Percentiles rank a stretch among this genome's conserved stretches.
Evolutionary conservation across 2,329 filamentous ascomycete species (phyloP).

Genomic region (Shiraia sp.): DNA sequence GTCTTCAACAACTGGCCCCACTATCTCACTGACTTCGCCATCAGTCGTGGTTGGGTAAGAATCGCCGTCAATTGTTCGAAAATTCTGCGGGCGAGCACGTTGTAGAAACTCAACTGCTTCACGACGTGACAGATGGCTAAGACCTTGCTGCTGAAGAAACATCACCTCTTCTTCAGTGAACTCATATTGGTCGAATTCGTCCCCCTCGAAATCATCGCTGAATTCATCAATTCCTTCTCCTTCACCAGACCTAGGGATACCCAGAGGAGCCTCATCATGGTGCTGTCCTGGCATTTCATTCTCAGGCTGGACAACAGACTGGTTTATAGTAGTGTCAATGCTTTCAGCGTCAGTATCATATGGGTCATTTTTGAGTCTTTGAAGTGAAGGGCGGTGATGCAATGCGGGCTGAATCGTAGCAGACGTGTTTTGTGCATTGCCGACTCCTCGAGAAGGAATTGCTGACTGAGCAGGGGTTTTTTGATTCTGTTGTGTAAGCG

Average conservation of each 20-base stretch:
- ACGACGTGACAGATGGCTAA: constrained; percentile 1
- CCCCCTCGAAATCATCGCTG: constrained; percentile 3
- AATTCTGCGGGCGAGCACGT: background rate
- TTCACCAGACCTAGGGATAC: constrained; percentile 8
- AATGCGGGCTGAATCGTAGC: constrained; percentile 15
- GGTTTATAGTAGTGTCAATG: constrained; percentile 39
- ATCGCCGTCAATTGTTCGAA: constrained; percentile 25
- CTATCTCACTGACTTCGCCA: constrained; percentile 26
- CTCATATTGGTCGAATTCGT: constrained; percentile 2
- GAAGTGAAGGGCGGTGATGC: constrained; percentile 15
- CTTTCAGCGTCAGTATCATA: constrained; percentile 46
- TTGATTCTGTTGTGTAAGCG: constrained; percentile 14
- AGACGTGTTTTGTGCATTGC: constrained; percentile 14
- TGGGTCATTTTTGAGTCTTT: constrained; percentile 18
- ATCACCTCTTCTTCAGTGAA: constrained; percentile 4
- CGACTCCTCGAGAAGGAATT: constrained; percentile 9
- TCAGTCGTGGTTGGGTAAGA: constrained; percentile 47
- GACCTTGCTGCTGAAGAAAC: background rate
- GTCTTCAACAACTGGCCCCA: constrained; percentile 10
- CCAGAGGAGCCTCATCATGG: constrained; percentile 9
- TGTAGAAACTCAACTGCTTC: constrained; percentile 7
- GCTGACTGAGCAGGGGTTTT: constrained; percentile 8
- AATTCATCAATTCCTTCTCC: constrained; percentile 13
- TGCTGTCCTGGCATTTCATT: constrained; percentile 11
- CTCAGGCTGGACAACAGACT: constrained; percentile 23